Base-by-base conservation (phyloP, 2,329 filamentous ascomycete genomes). In the Triangularia verruculosa region DNA sequence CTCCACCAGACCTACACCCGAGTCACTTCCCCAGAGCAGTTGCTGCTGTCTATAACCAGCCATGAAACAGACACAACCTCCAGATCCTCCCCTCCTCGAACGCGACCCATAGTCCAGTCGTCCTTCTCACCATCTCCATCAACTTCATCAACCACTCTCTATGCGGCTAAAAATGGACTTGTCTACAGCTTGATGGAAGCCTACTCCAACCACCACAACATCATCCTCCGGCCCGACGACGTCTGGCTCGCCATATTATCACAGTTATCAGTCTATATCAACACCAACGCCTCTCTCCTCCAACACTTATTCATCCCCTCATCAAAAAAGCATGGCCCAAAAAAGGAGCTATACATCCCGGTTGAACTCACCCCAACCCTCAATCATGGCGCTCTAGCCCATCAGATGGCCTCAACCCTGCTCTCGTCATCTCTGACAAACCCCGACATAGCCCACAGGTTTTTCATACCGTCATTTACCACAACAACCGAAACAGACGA, bases 181-280 rank as follows among this genome's bases (percentile, higher is more conserved):
- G 73, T 82, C 9, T 67, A 73, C 39, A 71, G 74, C 0, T 73
- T 68, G n/a, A 70, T 75, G 22, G 56, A 73, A n/a, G 79, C 79
- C 1, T 82, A 82, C 65, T 77, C 70, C 64, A 11, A 72, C 1
- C 78, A 83, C 61, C 77, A 80, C 59, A 76, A 82, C 62, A 75
- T 85, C 0, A 70, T 69, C 1, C 71, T 84, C 54, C 78, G 82
- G 0, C 82, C 82, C 0, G 82, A 86, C 27, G 82, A 85, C 63
- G 69, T 84, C 15, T 85, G 82, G 82, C 75, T 83, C 53, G 72
- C 81, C 5, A 82, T 85, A 64, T 68, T 85, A 0, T 74, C 76
- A 0, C 82, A 85, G 64, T 66, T 84, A 1, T 78, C 74, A 67
- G 72, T 77, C 61, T 82, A 76, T 65, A 72, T 85, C 68, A 82